phyloP scores from a whole-genome alignment of 345 rosid species.

The Laguncularia racemosa region DNA sequence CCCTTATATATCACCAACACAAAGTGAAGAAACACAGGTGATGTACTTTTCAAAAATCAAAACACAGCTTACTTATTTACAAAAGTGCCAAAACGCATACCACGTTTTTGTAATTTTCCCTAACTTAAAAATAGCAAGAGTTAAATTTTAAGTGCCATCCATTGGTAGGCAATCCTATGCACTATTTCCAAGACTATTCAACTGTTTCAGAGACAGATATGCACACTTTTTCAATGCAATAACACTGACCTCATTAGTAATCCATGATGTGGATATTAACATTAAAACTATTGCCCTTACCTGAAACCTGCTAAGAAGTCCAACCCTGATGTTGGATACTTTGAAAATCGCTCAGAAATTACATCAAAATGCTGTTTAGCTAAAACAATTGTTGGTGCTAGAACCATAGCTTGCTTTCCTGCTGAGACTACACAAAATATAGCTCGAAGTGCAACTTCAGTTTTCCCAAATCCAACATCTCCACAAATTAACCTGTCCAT shows the following conservation, averaged over 20 bases:
- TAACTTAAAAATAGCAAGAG: background rate
- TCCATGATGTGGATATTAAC: too few species aligned
- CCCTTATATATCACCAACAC: too few species aligned
- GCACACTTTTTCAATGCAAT: background rate
- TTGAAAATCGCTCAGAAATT: constrained; percentile 67
- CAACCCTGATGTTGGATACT: constrained; percentile 58
- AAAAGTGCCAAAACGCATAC: too few species aligned
- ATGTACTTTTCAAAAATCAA: too few species aligned
- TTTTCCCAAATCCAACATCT: constrained; percentile 98
- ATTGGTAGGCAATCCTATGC: too few species aligned
- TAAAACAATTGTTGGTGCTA: constrained; percentile 90
- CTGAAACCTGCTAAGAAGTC: constrained; percentile 94
- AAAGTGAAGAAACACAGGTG: too few species aligned
- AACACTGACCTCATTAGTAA: too few species aligned
- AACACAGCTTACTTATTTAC: too few species aligned
- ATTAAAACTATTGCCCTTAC: constrained; percentile 19
- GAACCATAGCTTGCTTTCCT: constrained; percentile 94
- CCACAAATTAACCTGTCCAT: constrained; percentile 96
- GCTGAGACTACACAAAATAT: constrained; percentile 78
- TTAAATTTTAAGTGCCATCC: background rate
- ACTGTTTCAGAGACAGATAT: background rate
- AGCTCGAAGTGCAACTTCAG: constrained; percentile 95
- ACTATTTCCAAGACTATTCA: too few species aligned
- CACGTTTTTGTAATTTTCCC: too few species aligned
- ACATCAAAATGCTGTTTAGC: constrained; percentile 96